Percentiles rank a stretch among this genome's conserved stretches.
Conservation (phyloP, 768 basidiomycete genomes). For the Rhizopogon sp. region DNA sequence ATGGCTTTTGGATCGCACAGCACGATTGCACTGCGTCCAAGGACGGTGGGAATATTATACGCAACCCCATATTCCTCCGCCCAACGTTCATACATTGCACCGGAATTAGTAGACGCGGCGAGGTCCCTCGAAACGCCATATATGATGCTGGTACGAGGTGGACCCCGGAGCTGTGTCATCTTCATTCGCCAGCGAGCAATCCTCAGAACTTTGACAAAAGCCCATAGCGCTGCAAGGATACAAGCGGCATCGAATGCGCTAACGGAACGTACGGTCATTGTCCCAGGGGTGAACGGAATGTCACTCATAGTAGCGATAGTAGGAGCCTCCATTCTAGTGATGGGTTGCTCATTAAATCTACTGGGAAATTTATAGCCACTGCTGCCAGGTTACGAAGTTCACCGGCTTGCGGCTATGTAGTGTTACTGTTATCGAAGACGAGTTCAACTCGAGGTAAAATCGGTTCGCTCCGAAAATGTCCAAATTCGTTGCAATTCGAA, state of each 20-base stretch:
- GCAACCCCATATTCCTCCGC: constrained; percentile 38
- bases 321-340: no score
- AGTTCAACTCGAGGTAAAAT: no score
- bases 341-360: no score
- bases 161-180: constrained; percentile 38
- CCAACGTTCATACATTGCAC: constrained; percentile 39
- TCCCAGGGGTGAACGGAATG: neutral
- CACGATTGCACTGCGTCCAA: constrained; percentile 31
- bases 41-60: constrained; percentile 30
- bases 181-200: constrained; percentile 5
- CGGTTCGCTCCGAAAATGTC: no score
- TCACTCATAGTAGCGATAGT: no score
- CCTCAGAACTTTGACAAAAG: constrained; percentile 9
- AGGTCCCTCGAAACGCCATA: constrained; percentile 32
- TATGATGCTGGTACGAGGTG: constrained; percentile 34
- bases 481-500: no score
- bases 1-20: constrained; percentile 43
- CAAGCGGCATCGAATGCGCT: neutral
- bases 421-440: no score
- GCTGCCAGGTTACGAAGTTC: no score
- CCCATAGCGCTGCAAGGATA: constrained; percentile 1
- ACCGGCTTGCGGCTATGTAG: no score
- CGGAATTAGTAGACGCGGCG: constrained; percentile 26
- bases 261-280: neutral
- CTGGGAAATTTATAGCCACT: no score